phyloP scores from a whole-genome alignment of 768 basidiomycete genomes.

The Epithele typhae region DNA sequence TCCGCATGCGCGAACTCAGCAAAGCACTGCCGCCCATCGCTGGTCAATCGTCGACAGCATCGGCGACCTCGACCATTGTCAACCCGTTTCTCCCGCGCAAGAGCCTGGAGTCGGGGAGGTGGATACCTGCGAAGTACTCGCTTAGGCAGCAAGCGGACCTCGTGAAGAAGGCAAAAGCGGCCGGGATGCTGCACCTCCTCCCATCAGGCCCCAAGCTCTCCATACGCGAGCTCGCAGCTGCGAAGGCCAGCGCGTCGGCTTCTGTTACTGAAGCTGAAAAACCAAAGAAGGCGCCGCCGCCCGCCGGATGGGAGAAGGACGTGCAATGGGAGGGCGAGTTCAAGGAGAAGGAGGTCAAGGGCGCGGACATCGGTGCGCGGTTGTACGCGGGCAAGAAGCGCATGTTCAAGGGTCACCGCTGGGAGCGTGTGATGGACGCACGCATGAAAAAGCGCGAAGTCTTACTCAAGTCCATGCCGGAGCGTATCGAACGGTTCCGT shows the following conservation, averaged over 20 bases:
- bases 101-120: constrained; percentile 57
- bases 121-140: constrained; percentile 69
- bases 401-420: constrained; percentile 94
- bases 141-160: constrained; percentile 75
- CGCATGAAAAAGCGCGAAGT: constrained; percentile 45
- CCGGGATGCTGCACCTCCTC: constrained; percentile 51
- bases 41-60: constrained; percentile 1
- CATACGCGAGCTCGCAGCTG: constrained; percentile 20
- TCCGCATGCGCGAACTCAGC: constrained; percentile 44
- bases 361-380: constrained; percentile 50
- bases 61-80: constrained; percentile 17
- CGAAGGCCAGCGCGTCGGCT: constrained; percentile 7
- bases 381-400: constrained; percentile 73
- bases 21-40: constrained; percentile 28
- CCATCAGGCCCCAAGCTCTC: constrained; percentile 64
- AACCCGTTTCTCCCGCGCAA: constrained; percentile 72
- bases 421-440: constrained; percentile 59
- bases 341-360: constrained; percentile 35
- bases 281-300: no score
- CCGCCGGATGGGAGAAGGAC: constrained; percentile 9
- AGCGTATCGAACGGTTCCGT: constrained; percentile 64
- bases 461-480: constrained; percentile 66
- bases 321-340: constrained; percentile 26
- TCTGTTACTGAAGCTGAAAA: constrained; percentile 2
- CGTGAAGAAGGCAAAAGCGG: constrained; percentile 61